Conservation (phyloP, 2,329 filamentous ascomycete genomes). For the Curvularia sp. region DNA sequence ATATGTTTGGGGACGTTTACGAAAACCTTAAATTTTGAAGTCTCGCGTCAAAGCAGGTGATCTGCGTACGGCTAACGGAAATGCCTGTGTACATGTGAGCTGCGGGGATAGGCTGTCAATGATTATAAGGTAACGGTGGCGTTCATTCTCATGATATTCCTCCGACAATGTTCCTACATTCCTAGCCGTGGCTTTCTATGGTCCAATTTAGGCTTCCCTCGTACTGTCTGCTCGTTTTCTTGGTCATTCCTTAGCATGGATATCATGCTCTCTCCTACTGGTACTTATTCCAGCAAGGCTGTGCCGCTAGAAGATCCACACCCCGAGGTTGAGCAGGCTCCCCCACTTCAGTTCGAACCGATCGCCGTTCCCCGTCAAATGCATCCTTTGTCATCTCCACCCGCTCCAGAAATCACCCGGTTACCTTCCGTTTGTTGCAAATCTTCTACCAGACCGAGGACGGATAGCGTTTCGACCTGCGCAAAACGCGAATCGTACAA, state of each 20-base stretch:
- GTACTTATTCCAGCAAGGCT: constrained; percentile 11
- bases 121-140: constrained; percentile 4
- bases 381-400: constrained; percentile 9
- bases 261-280: constrained; percentile 7
- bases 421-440: background rate
- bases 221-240: background rate
- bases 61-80: constrained; percentile 7
- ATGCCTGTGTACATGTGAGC: constrained; percentile 4
- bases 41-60: background rate
- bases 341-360: constrained; percentile 20
- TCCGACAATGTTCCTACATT: constrained; percentile 2
- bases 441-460: background rate
- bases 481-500: constrained; percentile 38
- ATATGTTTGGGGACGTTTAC: background rate
- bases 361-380: constrained; percentile 22
- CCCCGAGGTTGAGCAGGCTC: constrained; percentile 26
- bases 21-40: constrained; percentile 8
- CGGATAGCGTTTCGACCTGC: background rate
- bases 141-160: background rate
- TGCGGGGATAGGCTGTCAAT: background rate
- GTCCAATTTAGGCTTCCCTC: constrained; percentile 7
- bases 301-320: constrained; percentile 16
- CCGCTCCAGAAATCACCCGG: background rate
- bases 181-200: constrained; percentile 1
- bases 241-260: background rate